A percentile compares a stretch with the other conserved stretches of the same genome.
Conservation (phyloP, 78 protist species). For the Pigoraptor vietnamica region DNA sequence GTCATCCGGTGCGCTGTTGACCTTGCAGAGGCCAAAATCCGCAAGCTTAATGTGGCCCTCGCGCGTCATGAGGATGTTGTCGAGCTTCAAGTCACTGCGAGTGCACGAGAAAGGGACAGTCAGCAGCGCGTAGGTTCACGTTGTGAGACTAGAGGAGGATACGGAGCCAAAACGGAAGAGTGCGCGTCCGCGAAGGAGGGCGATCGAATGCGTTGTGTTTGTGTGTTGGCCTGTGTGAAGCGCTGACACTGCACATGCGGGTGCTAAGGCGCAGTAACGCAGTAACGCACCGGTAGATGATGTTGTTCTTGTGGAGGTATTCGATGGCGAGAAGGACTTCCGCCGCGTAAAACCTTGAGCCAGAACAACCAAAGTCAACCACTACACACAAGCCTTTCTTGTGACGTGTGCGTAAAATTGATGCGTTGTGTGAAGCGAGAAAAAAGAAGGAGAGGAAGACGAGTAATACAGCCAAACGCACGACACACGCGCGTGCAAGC, state of each 20-base stretch:
- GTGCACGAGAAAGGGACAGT: no score
- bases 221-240: neutral
- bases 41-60: slow-evolving; percentile 79
- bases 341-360: slow-evolving; percentile 77
- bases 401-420: no score
- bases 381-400: no score
- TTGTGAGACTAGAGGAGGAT: no score
- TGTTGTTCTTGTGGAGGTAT: slow-evolving; percentile 68
- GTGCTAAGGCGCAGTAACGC: neutral
- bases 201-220: no score
- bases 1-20: neutral
- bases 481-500: no score
- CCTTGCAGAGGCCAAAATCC: slow-evolving; percentile 88
- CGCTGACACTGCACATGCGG: neutral
- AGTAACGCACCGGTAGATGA: slow-evolving; percentile 45
- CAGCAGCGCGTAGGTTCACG: no score
- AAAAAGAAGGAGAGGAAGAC: no score
- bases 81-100: slow-evolving; percentile 74
- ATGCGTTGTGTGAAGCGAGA: no score
- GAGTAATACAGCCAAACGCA: no score
- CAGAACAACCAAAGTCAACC: no score
- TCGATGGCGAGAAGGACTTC: slow-evolving; percentile 80
- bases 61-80: slow-evolving; percentile 63
- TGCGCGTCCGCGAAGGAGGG: no score
- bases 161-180: neutral